Base-by-base conservation (phyloP, 371 early-diverging fungal genomes). In the Syncephalastrum sp. region DNA sequence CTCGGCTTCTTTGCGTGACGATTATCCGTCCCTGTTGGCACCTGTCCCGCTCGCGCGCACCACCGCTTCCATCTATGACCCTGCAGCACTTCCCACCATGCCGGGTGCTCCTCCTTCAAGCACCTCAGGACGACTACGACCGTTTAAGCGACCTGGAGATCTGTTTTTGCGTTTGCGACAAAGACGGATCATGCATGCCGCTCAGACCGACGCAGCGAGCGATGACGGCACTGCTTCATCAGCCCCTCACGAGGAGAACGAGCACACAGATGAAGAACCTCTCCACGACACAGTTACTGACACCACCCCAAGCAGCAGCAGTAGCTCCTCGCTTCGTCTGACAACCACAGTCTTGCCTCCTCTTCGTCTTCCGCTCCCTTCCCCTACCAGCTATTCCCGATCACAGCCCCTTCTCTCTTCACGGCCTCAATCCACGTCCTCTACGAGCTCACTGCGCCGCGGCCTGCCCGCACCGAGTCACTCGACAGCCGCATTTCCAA, bases 11-110 rank as follows among this genome's bases (percentile, higher is more conserved):
- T 58, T 24, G 27, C 42, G 38, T 51, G 51, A 51, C 10, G 42
- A 57, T 47, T 23, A 50, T 21, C 57, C 55, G 21, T 42, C 57
- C 13, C 21, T 48, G 1, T 24, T 67, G 24, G 23, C 63, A 45
- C 53, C 70, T 19, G 49, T 70, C 3, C 70, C 70, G 0, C 46
- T 70, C 2, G 53, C 70, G 14, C 65, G 70, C 16, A 62, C 70
- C 10, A 62, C 61, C 0, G 60, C 60, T 10, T 44, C 59, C 24
- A 47, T 59, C 5, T 63, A 67, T 43, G 61, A 65, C 44, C 62
- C 67, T n/a, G 50, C 60, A 13, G 55, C 53, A 3, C 42, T 63
- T 12, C 63, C 69, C 7, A 59, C 60, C 25, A 59, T 65, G 56
- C 63, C 58, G 15, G 58, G 55, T 8, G 56, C 70, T 10, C 57